These are phyloP conservation scores for Saccharata proteae DNA, from an alignment of 2,329 filamentous ascomycete genomes.

Conservation along the genomic window DNA sequence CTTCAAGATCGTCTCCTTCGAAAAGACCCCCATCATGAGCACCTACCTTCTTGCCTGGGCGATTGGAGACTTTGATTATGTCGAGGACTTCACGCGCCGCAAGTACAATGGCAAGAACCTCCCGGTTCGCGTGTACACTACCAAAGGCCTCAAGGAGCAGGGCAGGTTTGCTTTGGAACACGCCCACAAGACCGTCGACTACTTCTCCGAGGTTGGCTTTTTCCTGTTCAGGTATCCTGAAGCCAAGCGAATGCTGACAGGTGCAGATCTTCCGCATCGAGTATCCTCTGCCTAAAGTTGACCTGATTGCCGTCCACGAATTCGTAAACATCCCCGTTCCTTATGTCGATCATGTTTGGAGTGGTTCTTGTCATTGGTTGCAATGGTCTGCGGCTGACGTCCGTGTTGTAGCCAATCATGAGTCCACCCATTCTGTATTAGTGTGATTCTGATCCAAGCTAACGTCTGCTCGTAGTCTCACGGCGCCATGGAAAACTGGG, in stretches of 20 bases:
- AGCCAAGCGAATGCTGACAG: slow-evolving; percentile 5
- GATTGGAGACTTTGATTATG: slow-evolving; percentile 91
- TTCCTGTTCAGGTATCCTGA: not conserved
- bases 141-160: slow-evolving; percentile 84
- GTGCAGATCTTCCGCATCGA: slow-evolving; percentile 68
- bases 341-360: slow-evolving; percentile 15
- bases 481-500: slow-evolving; percentile 94
- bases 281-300: slow-evolving; percentile 85
- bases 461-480: slow-evolving; percentile 39
- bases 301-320: slow-evolving; percentile 83
- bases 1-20: slow-evolving; percentile 60
- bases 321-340: slow-evolving; percentile 47
- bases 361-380: slow-evolving; percentile 1
- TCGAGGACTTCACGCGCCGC: slow-evolving; percentile 80
- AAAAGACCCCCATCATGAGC: slow-evolving; percentile 80
- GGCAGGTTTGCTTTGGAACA: slow-evolving; percentile 82
- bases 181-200: slow-evolving; percentile 86
- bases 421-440: slow-evolving; percentile 16
- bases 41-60: slow-evolving; percentile 86
- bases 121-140: slow-evolving; percentile 92
- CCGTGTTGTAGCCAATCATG: slow-evolving; percentile 27
- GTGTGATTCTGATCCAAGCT: slow-evolving; percentile 19
- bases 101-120: slow-evolving; percentile 85
- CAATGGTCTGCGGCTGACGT: slow-evolving; percentile 7
- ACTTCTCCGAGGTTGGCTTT: slow-evolving; percentile 67